These are phyloP conservation scores for Didymella exigua DNA, from an alignment of 2,329 filamentous ascomycete species.

Conservation along the genomic window DNA sequence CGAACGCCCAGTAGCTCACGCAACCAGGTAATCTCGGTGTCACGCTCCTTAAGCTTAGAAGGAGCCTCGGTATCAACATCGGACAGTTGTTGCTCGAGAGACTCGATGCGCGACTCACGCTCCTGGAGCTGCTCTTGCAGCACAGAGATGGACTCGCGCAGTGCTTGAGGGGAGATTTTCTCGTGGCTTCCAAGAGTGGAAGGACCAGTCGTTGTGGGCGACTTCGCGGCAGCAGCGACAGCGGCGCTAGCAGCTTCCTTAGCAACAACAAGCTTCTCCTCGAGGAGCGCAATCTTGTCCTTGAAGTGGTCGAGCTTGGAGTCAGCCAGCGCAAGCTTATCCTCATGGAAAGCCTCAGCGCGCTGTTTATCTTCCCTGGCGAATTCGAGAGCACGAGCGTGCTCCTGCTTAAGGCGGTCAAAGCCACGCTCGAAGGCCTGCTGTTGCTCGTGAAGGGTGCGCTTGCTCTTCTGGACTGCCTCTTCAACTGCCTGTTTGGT, in stretches of 20 bases:
- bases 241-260: constrained; percentile 86
- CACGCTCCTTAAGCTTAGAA: constrained; percentile 83
- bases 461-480: constrained; percentile 58
- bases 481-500: constrained; percentile 66
- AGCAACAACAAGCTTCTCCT: constrained; percentile 89
- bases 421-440: constrained; percentile 46
- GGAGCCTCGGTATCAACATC: constrained; percentile 77
- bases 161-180: constrained; percentile 90
- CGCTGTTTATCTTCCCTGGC: constrained; percentile 81
- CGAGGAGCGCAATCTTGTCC: constrained; percentile 81
- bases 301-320: constrained; percentile 85
- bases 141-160: constrained; percentile 94
- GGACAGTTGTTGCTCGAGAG: constrained; percentile 74
- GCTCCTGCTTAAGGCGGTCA: constrained; percentile 60
- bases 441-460: constrained; percentile 61
- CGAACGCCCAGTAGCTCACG: constrained; percentile 90
- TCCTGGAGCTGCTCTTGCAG: constrained; percentile 96
- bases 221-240: constrained; percentile 67
- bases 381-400: constrained; percentile 68
- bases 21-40: constrained; percentile 93
- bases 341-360: constrained; percentile 77
- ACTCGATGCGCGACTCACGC: constrained; percentile 87
- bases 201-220: constrained; percentile 51
- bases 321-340: constrained; percentile 79
- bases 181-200: constrained; percentile 63